Percentiles rank a stretch among this genome's conserved stretches.
These are phyloP conservation scores for Fusarium continuum DNA, from an alignment of 2,329 filamentous ascomycete genomes.

Conservation along the genomic window DNA sequence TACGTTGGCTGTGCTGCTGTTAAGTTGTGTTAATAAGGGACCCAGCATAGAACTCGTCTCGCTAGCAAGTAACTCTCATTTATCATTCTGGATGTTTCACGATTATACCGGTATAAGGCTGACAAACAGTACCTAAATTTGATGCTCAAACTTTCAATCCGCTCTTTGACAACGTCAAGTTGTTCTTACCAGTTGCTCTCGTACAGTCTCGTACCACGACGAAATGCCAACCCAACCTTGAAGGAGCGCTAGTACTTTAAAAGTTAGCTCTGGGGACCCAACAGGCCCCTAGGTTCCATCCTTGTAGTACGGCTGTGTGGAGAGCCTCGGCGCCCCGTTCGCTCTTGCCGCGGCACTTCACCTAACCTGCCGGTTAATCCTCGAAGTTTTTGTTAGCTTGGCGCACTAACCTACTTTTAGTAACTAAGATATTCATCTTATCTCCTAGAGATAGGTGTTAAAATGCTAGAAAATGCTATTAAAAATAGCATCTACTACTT, in stretches of 20 bases:
- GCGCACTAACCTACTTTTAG: no score
- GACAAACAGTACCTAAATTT: not conserved
- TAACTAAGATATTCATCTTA: no score
- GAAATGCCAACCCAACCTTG: conserved; percentile 20
- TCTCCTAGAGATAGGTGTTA: no score
- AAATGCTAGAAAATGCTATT: no score
- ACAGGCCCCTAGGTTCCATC: conserved; percentile 22
- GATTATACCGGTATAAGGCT: not conserved
- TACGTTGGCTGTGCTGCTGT: no score
- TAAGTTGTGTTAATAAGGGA: no score
- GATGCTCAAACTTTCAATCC: not conserved
- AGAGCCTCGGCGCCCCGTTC: conserved; percentile 19
- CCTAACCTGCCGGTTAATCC: no score
- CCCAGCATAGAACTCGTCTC: no score
- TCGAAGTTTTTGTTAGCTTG: no score
- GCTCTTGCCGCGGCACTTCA: conserved; percentile 36
- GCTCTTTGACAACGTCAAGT: not conserved
- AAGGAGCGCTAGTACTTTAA: not conserved
- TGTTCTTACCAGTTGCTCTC: conserved; percentile 11
- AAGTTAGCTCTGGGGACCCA: conserved; percentile 3
- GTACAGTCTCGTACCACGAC: conserved; percentile 9
- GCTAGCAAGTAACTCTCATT: no score
- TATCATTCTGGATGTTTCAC: no score
- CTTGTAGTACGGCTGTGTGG: conserved; percentile 16
- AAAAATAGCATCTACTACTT: no score